These are phyloP conservation scores for Mycena sanguinolenta DNA, from an alignment of 768 basidiomycete species.

Conservation along the genomic window DNA sequence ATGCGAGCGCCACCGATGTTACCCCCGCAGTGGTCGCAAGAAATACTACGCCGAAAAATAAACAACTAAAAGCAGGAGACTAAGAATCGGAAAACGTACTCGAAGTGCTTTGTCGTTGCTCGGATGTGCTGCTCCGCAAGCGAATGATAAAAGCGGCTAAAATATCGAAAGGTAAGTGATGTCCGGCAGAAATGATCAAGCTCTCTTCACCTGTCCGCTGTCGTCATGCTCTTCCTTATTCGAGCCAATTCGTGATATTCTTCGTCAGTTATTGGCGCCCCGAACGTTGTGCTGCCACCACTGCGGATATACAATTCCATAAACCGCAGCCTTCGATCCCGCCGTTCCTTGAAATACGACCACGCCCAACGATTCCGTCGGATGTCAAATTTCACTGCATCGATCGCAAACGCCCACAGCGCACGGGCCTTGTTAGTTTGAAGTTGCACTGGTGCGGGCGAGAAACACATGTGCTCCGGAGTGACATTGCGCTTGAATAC, in stretches of 20 bases:
- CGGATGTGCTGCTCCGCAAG: conserved; percentile 37
- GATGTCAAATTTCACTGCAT: conserved; percentile 40
- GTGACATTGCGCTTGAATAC: conserved; percentile 43
- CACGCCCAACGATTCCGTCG: conserved; percentile 45
- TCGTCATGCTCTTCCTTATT: conserved; percentile 38
- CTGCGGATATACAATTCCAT: conserved; percentile 42
- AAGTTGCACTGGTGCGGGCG: conserved; percentile 41
- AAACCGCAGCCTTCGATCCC: conserved; percentile 42
- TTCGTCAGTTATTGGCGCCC: conserved; percentile 34
- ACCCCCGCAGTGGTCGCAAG: conserved; percentile 38
- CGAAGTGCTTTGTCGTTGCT: conserved; percentile 40
- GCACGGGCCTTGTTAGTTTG: conserved; percentile 38
- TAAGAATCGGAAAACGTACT: conserved; percentile 38
- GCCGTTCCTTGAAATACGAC: conserved; percentile 46
- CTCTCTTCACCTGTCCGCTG: conserved; percentile 28
- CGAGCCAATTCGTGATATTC: no score
- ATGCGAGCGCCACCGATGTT: conserved; percentile 45
- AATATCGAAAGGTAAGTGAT: no score
- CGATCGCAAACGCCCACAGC: conserved; percentile 50
- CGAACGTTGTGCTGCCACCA: conserved; percentile 38
- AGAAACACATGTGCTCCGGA: conserved; percentile 42
- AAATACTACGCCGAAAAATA: conserved; percentile 21
- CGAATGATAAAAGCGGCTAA: conserved; percentile 39
- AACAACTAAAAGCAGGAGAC: neutral
- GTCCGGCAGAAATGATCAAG: conserved; percentile 42